Base-by-base conservation (phyloP, 345 rosid genomes). In the Isatis tinctoria region DNA sequence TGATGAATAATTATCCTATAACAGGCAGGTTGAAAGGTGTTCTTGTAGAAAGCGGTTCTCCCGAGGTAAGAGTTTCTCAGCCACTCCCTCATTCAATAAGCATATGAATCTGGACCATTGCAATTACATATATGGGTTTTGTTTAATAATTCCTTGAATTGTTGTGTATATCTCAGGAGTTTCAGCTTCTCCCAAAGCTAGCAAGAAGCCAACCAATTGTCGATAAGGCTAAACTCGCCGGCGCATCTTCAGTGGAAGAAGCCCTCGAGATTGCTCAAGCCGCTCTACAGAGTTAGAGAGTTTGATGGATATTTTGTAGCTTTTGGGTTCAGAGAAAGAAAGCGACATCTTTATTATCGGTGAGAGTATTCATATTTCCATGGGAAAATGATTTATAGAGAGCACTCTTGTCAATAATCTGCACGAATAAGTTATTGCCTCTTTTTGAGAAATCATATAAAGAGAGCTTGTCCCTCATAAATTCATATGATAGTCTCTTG, bases 1-100 rank as follows among this genome's bases (percentile, higher is more conserved):
- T 44, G 32, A 48, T 41, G 54, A 36, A 13, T 68, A 32, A 73
- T 73, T 9, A 66, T 66, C 36, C 11, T 48, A 65, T 16, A 10
- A 47, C 88, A 91, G 98, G 97, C 33, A 90, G 87, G 82, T 69
- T 94, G 85, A 94, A 90, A 83, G 97, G 97, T 76, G 93, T 91
- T 65, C 93, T 95, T 37, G 83, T 95, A 14, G 99, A 92, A 85
- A 95, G 97, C 17, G 99, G 99, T 64, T 88, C 87, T 45, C 82
- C 97, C 18, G 99, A 95, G 97, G 99, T 94, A 87, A 47, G 53
- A 53, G 56, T 17, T 70, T 17, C 28, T 44, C 13, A 40, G 6
- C 4, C 18, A 3, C 60, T 28, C 60, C 20, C 37, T 27, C 59
- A 13, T 14, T 54, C 35, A 27, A 53, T 37, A n/a, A 6, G 35